These are phyloP conservation scores for Diaporthe aspalathi DNA, from an alignment of 2,329 filamentous ascomycete genomes.

Conservation along the genomic window DNA sequence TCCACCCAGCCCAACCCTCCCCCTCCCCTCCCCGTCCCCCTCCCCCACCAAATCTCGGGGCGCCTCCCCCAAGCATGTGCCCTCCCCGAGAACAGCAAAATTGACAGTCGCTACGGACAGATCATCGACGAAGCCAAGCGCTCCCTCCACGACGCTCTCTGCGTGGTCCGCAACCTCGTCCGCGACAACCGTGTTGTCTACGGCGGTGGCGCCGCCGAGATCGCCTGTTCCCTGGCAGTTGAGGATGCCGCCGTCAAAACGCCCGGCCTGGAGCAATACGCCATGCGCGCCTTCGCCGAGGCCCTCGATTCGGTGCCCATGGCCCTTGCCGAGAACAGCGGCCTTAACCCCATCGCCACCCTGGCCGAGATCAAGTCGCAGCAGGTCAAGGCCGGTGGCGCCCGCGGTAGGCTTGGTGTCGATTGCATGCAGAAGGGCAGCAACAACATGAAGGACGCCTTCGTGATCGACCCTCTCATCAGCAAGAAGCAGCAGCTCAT, in stretches of 20 bases:
- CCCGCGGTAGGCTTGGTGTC: constrained; percentile 80
- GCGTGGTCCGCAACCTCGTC: constrained; percentile 96
- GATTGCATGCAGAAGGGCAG: constrained; percentile 97
- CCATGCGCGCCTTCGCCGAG: constrained; percentile 97
- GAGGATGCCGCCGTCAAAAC: constrained; percentile 96
- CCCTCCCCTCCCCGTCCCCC: too few species aligned
- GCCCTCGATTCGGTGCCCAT: constrained; percentile 94
- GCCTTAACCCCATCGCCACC: constrained; percentile 94
- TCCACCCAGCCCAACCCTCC: too few species aligned
- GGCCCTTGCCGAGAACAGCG: constrained; percentile 97
- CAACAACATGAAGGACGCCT: constrained; percentile 98
- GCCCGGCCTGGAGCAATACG: constrained; percentile 97
- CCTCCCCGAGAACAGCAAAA: background rate
- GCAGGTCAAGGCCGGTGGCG: constrained; percentile 79
- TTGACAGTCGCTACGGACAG: constrained; percentile 56
- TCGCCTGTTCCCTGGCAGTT: constrained; percentile 95
- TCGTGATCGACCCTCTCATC: constrained; percentile 98
- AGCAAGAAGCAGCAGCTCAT: constrained; percentile 98
- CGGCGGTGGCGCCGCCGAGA: constrained; percentile 94
- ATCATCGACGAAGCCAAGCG: constrained; percentile 99
- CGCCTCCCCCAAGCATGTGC: constrained; percentile 7
- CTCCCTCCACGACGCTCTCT: constrained; percentile 96
- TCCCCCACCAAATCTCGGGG: too few species aligned
- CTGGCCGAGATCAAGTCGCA: constrained; percentile 95
- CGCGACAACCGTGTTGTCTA: constrained; percentile 97